These are phyloP conservation scores for Apiospora malaysiana DNA, from an alignment of 2,329 filamentous ascomycete genomes.

Conservation along the genomic window DNA sequence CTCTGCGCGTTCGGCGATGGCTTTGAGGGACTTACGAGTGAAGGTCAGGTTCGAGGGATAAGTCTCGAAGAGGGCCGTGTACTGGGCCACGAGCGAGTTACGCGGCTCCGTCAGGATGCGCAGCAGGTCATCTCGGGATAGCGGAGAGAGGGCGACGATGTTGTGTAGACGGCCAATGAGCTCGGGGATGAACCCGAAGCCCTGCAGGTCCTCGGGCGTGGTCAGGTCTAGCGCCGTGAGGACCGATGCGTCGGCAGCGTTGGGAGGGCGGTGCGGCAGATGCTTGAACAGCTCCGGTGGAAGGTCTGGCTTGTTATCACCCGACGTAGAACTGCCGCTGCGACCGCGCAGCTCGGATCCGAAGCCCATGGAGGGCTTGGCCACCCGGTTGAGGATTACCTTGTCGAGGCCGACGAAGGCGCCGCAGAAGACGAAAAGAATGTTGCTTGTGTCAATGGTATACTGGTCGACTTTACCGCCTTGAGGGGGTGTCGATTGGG, in stretches of 20 bases:
- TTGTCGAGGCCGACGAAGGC: conserved; percentile 95
- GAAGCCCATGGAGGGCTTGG: conserved; percentile 87
- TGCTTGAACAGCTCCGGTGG: conserved; percentile 66
- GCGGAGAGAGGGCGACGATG: conserved; percentile 80
- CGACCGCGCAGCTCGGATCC: conserved; percentile 77
- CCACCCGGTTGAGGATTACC: conserved; percentile 83
- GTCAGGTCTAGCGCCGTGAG: conserved; percentile 73
- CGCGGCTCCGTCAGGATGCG: conserved; percentile 91
- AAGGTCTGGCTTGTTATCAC: conserved; percentile 59
- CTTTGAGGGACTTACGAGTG: conserved; percentile 79
- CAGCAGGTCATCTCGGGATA: conserved; percentile 72
- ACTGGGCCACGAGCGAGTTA: conserved; percentile 87
- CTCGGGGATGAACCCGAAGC: conserved; percentile 91
- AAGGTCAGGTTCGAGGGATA: conserved; percentile 83
- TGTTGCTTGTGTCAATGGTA: conserved; percentile 91
- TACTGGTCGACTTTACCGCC: conserved; percentile 65
- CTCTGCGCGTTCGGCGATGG: conserved; percentile 73
- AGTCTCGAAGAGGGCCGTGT: conserved; percentile 82
- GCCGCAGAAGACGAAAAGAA: conserved; percentile 95
- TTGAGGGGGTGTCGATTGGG: conserved; percentile 51
- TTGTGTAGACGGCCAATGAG: conserved; percentile 95
- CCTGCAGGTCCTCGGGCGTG: conserved; percentile 77
- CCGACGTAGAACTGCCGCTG: conserved; percentile 47
- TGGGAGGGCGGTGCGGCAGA: conserved; percentile 58
- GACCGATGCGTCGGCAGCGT: conserved; percentile 38